Conservation (phyloP, 2,329 filamentous ascomycete genomes). For the Dothidotthia symphoricarpi region DNA sequence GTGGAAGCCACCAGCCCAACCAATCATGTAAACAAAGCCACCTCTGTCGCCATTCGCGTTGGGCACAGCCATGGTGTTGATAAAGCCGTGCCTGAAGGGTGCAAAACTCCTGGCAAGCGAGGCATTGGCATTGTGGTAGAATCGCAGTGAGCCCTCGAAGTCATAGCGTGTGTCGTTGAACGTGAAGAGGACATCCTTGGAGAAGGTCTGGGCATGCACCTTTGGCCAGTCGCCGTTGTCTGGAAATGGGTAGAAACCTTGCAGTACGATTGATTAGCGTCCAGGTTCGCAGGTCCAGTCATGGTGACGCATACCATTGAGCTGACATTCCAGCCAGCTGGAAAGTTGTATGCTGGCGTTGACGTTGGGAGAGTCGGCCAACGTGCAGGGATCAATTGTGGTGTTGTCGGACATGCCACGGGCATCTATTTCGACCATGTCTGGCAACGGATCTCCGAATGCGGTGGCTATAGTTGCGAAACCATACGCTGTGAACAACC, state of each 20-base stretch:
- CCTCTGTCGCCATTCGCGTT: constrained; percentile 33
- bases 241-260: constrained; percentile 36
- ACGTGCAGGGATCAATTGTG: constrained; percentile 21
- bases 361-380: constrained; percentile 18
- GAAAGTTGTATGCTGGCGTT: constrained; percentile 32
- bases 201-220: constrained; percentile 25
- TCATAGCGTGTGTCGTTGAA: constrained; percentile 37
- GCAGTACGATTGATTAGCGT: neutral
- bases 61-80: constrained; percentile 28
- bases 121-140: constrained; percentile 31
- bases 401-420: neutral
- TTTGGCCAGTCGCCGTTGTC: constrained; percentile 30
- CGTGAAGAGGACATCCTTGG: constrained; percentile 27
- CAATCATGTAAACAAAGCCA: constrained; percentile 34
- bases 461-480: too few species aligned
- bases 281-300: too few species aligned
- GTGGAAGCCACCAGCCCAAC: constrained; percentile 34
- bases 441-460: too few species aligned
- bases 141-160: constrained; percentile 25
- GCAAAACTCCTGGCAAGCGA: constrained; percentile 27
- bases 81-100: constrained; percentile 33
- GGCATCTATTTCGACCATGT: neutral
- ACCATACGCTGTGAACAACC: too few species aligned
- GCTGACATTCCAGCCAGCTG: constrained; percentile 34
- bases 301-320: constrained; percentile 22